These are phyloP conservation scores for Salvia hispanica DNA, from an alignment of 257 asterid genomes.

Conservation along the genomic window DNA sequence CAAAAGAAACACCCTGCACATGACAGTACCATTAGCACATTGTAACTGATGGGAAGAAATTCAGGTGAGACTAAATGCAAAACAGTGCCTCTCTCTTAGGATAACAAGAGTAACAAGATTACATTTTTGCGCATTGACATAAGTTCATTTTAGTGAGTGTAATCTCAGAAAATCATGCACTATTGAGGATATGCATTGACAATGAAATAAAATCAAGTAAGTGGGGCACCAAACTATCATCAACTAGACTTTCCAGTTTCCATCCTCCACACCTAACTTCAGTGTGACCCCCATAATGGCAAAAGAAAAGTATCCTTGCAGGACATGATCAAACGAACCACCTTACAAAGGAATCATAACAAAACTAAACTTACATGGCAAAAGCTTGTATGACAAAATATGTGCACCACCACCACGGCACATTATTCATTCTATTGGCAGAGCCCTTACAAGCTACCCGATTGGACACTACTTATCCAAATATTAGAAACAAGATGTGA, in stretches of 20 bases:
- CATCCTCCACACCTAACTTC: not conserved
- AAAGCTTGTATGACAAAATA: not conserved
- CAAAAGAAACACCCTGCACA: slow-evolving; percentile 71
- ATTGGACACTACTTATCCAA: slow-evolving; percentile 20
- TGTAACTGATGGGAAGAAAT: not conserved
- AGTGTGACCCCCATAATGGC: not conserved
- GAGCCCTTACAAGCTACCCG: not conserved
- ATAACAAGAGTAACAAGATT: slow-evolving; percentile 9
- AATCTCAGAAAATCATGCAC: not conserved
- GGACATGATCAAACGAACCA: not conserved
- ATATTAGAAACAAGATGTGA: not conserved
- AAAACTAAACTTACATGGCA: not conserved
- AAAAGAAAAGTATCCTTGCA: not conserved
- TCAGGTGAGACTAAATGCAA: slow-evolving; percentile 9
- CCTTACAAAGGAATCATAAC: not conserved
- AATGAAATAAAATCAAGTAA: slow-evolving; percentile 4
- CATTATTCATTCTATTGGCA: not conserved
- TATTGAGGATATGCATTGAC: slow-evolving; percentile 2
- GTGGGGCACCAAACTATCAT: not conserved
- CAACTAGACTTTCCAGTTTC: no score
- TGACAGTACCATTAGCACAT: slow-evolving; percentile 26
- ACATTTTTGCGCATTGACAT: not conserved
- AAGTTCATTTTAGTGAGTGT: not conserved
- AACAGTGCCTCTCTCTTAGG: slow-evolving; percentile 12
- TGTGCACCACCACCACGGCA: not conserved